Conservation (phyloP, 352 stramenopile species). For the Phytophthora hibernalis region DNA sequence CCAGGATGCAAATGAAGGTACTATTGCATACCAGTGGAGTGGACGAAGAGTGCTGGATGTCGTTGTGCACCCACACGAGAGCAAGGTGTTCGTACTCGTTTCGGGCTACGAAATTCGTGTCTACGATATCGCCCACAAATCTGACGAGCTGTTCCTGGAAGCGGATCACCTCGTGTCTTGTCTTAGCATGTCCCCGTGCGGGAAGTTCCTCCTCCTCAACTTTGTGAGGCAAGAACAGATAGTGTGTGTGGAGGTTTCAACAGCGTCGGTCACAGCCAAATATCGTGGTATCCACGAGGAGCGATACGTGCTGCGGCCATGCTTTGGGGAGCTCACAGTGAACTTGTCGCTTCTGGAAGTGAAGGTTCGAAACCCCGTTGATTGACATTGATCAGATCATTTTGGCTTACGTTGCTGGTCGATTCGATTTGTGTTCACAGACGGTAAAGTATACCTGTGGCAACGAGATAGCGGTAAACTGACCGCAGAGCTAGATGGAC, state of each 20-base stretch:
- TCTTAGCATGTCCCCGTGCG: slow-evolving; percentile 53
- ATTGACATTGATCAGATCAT: background rate
- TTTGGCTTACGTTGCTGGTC: background rate
- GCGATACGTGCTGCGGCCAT: slow-evolving; percentile 70
- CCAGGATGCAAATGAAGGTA: slow-evolving; percentile 63
- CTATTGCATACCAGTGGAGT: slow-evolving; percentile 73
- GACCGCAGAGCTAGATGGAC: slow-evolving; percentile 46
- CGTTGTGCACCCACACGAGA: slow-evolving; percentile 59
- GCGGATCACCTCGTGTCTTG: slow-evolving; percentile 62
- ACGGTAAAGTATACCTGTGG: slow-evolving; percentile 71
- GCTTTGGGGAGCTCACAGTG: slow-evolving; percentile 60
- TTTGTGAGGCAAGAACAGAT: slow-evolving; percentile 72
- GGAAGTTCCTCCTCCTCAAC: slow-evolving; percentile 65
- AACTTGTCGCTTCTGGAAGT: slow-evolving; percentile 69
- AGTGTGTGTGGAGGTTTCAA: slow-evolving; percentile 55
- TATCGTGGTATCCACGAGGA: slow-evolving; percentile 70
- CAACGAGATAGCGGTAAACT: slow-evolving; percentile 57
- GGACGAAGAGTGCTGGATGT: slow-evolving; percentile 69
- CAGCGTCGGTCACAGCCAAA: slow-evolving; percentile 49
- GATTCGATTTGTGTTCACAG: slow-evolving; percentile 34
- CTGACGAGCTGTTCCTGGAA: slow-evolving; percentile 65
- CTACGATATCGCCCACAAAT: slow-evolving; percentile 67
- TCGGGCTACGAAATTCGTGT: slow-evolving; percentile 63
- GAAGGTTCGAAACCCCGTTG: slow-evolving; percentile 58
- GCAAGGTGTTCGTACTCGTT: slow-evolving; percentile 65